A percentile compares a stretch with the other conserved stretches of the same genome.
These are phyloP conservation scores for Pythium aristosporum DNA, from an alignment of 352 stramenopile genomes.

Conservation along the genomic window DNA sequence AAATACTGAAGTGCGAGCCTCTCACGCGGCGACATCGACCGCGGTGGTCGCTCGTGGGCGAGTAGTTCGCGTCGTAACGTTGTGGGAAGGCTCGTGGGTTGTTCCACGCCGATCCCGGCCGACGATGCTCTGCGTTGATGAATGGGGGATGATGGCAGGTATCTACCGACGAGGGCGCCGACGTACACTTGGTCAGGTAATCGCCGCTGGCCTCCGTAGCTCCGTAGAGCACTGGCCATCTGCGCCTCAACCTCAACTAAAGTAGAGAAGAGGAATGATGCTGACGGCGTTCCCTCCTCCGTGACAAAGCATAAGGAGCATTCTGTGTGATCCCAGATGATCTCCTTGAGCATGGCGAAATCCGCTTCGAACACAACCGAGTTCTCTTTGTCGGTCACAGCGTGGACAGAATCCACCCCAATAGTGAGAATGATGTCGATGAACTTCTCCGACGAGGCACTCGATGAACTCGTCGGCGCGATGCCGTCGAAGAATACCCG, in stretches of 20 bases:
- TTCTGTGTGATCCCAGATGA: conserved; percentile 68
- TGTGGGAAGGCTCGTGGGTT: conserved; percentile 32
- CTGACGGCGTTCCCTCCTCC: conserved; percentile 31
- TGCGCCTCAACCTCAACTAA: conserved; percentile 42
- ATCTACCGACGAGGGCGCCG: conserved; percentile 61
- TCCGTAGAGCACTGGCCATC: conserved; percentile 32
- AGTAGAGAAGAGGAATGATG: conserved; percentile 47
- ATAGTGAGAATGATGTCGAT: conserved; percentile 53
- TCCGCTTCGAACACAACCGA: conserved; percentile 43
- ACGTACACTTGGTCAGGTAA: conserved; percentile 60
- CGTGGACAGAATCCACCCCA: conserved; percentile 36
- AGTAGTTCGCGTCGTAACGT: conserved; percentile 50
- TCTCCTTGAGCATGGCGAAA: conserved; percentile 49
- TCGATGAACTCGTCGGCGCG: background rate
- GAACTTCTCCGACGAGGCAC: background rate
- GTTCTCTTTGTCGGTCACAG: conserved; percentile 33
- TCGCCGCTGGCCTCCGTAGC: conserved; percentile 24
- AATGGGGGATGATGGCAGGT: conserved; percentile 61
- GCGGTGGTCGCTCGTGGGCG: conserved; percentile 47
- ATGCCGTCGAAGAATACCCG: background rate
- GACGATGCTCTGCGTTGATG: conserved; percentile 48
- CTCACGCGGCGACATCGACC: conserved; percentile 42
- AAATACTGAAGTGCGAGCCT: conserved; percentile 57
- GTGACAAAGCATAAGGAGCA: conserved; percentile 51
- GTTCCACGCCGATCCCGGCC: background rate